Base-by-base conservation (phyloP, 345 rosid species). In the Ailanthus altissimus region DNA sequence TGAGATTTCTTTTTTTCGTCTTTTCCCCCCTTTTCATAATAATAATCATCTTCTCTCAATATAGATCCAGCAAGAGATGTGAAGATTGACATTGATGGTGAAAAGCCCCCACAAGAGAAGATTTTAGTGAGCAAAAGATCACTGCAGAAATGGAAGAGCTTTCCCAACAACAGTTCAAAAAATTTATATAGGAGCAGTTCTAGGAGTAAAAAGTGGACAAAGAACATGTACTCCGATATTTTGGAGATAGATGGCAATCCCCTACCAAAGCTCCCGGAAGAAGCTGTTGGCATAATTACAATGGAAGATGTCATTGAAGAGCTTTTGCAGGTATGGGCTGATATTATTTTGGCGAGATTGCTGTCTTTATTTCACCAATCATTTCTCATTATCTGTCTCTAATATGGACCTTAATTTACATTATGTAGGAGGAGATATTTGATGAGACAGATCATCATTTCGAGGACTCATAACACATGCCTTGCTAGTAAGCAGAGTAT, bases 281-380 rank as follows among this genome's bases (percentile, higher is more conserved):
- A 93, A 85, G 94, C 93, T 13, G 90, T 96, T 0, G 99, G 99
- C 73, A 75, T 96, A 67, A 92, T 96, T 74, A 93, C 99, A 45
- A 96, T 96, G 99, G 99, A 96, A 82, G 99, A 96, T 85, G 97
- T 96, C 80, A 96, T 96, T 67, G 99, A 96, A 83, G 98, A 96
- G 82, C 95, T 96, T 73, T 79, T 96, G 78, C 98, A 96, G 93
- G 99, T 90, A 78, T 21, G 65, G 15, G 20, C 57, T 21, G 13
- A 49, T 9, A 12, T 8, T 8, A 3, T 60, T 32, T 47, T 1
- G 28, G 43, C 67, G 21, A 51, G 28, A 45, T 25, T 28, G 21
- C 28, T 23, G 12, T 8, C 21, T 1, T 58, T 42, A 9, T 56
- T 59, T 76, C 28, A 16, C 78, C 62, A 7, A 16, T 40, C 5